phyloP scores from a whole-genome alignment of 352 stramenopile species.

The Globisporangium megalacanthum region DNA sequence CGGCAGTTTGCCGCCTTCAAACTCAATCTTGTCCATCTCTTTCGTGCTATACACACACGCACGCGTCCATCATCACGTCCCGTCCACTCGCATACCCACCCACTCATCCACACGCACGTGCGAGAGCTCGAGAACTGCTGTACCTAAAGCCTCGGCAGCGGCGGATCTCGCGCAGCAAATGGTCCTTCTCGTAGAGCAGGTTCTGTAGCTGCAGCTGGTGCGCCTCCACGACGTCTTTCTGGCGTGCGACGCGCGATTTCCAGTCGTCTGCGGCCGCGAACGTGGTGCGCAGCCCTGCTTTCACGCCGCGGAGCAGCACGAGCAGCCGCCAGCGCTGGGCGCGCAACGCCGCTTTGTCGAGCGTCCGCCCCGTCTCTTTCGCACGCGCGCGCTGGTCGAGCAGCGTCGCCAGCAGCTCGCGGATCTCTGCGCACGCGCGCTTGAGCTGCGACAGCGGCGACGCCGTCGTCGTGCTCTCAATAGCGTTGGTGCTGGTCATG shows the following conservation, averaged over 20 bases:
- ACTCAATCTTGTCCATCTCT: constrained; percentile 81
- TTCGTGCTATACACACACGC: constrained; percentile 30
- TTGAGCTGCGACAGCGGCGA: constrained; percentile 48
- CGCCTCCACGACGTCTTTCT: constrained; percentile 69
- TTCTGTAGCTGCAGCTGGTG: constrained; percentile 81
- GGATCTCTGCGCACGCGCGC: constrained; percentile 37
- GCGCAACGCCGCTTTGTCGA: constrained; percentile 41
- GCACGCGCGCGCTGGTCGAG: constrained; percentile 26
- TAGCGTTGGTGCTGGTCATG: neutral
- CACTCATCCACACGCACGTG: neutral
- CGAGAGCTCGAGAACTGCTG: neutral
- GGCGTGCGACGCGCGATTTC: constrained; percentile 55
- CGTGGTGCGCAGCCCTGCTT: constrained; percentile 51
- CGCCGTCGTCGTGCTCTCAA: constrained; percentile 4
- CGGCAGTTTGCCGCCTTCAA: constrained; percentile 40
- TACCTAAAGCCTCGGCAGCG: constrained; percentile 61
- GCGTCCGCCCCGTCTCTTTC: constrained; percentile 11
- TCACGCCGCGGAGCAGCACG: constrained; percentile 48
- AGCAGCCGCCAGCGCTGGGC: constrained; percentile 52
- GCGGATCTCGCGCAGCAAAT: constrained; percentile 70
- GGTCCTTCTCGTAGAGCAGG: constrained; percentile 79
- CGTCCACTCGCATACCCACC: too few species aligned
- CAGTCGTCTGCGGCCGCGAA: constrained; percentile 66
- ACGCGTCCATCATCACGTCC: neutral
- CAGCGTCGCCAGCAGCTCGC: constrained; percentile 30